Evolutionary conservation across 139 green algal genomes (phyloP).

Genomic region (Edaphochlamys debaryana): DNA sequence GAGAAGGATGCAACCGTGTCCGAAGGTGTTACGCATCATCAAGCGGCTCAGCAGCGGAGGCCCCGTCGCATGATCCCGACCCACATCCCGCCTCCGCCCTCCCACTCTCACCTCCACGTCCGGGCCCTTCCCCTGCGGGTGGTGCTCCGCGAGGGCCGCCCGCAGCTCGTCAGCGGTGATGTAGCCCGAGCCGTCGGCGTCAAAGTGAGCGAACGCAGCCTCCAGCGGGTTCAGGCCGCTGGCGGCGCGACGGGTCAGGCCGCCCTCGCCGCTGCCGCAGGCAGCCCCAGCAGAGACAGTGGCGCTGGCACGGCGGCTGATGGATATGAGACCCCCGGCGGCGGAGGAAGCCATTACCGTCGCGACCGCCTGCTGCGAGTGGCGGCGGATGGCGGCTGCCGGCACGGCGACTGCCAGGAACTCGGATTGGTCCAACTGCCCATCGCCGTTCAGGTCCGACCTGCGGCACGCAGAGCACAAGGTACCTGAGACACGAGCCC

Average conservation of each 20-base stretch:
- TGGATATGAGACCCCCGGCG: background rate
- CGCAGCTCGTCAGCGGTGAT: slow-evolving; percentile 57
- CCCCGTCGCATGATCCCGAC: too few species aligned
- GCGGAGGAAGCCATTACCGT: background rate
- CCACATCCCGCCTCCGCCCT: too few species aligned
- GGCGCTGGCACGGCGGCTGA: too few species aligned
- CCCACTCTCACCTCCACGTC: too few species aligned
- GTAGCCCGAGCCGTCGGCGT: slow-evolving; percentile 57
- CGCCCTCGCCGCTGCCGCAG: background rate
- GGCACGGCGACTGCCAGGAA: slow-evolving; percentile 84
- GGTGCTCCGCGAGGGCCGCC: slow-evolving; percentile 34
- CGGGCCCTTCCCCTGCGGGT: too few species aligned
- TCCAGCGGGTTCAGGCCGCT: background rate
- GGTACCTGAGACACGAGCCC: too few species aligned
- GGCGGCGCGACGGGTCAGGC: background rate
- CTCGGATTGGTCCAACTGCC: slow-evolving; percentile 69
- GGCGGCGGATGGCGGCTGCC: background rate
- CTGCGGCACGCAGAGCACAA: too few species aligned
- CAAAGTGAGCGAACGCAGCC: slow-evolving; percentile 52
- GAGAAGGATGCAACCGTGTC: too few species aligned
- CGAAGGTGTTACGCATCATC: too few species aligned
- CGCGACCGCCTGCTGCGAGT: background rate
- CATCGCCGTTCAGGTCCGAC: slow-evolving; percentile 54
- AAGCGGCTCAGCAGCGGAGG: too few species aligned
- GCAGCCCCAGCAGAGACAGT: too few species aligned